Conservation (phyloP, 2,329 filamentous ascomycete species). For the Fusarium udum region DNA sequence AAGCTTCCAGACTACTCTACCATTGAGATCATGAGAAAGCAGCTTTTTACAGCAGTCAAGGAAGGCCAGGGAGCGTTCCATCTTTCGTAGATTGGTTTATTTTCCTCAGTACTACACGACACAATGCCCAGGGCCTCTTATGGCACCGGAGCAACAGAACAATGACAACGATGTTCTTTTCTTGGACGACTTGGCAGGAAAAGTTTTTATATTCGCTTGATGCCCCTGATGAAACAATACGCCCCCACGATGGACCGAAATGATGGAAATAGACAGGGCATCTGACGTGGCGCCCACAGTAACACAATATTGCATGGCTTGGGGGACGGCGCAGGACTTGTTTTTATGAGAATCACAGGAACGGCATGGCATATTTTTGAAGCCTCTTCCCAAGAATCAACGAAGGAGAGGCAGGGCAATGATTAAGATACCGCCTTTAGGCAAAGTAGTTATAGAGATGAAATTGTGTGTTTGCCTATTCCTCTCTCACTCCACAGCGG, state of each 20-base stretch:
- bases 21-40: constrained; percentile 78
- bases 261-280: constrained; percentile 43
- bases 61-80: constrained; percentile 99
- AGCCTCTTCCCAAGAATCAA: constrained; percentile 11
- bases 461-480: constrained; percentile 37
- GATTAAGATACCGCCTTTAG: constrained; percentile 27
- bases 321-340: constrained; percentile 38
- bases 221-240: constrained; percentile 40
- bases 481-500: background rate
- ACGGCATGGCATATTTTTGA: constrained; percentile 29
- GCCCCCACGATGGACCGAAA: constrained; percentile 30
- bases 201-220: constrained; percentile 33
- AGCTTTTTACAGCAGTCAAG: constrained; percentile 84
- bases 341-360: constrained; percentile 31
- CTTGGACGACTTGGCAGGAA: constrained; percentile 27
- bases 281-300: constrained; percentile 17
- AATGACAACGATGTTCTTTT: constrained; percentile 19
- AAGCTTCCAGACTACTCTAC: constrained; percentile 95
- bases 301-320: constrained; percentile 41
- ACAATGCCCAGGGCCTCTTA: background rate
- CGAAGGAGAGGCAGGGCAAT: constrained; percentile 9
- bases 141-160: background rate
- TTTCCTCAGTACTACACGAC: background rate
- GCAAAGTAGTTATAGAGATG: constrained; percentile 42
- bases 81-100: constrained; percentile 70